These are phyloP conservation scores for Leccinum subfulvum DNA, from an alignment of 1,284 basidiomycete species.

Conservation along the genomic window DNA sequence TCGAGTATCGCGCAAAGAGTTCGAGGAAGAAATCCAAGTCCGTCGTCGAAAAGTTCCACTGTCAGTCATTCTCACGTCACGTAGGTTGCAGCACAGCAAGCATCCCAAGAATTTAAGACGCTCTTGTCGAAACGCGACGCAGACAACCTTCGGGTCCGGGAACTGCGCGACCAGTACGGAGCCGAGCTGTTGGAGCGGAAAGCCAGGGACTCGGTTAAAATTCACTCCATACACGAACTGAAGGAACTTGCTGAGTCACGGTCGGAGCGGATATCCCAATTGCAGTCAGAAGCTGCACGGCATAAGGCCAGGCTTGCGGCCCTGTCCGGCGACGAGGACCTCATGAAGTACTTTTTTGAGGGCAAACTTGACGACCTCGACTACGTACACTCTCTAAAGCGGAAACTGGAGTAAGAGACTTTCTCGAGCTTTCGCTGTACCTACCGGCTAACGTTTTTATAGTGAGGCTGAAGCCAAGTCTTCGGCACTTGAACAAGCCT, in stretches of 20 bases:
- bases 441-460: constrained; percentile 5
- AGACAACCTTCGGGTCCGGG: constrained; percentile 77
- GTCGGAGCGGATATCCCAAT: constrained; percentile 70
- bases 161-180: constrained; percentile 74
- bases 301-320: constrained; percentile 80
- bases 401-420: constrained; percentile 52
- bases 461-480: constrained; percentile 56
- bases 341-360: constrained; percentile 69
- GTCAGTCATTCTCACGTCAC: constrained; percentile 20
- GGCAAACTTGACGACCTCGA: constrained; percentile 56
- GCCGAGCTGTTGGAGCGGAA: constrained; percentile 76
- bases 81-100: constrained; percentile 48
- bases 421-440: constrained; percentile 12
- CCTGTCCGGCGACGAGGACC: constrained; percentile 65
- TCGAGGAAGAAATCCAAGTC: constrained; percentile 49
- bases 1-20: constrained; percentile 41
- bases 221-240: constrained; percentile 68
- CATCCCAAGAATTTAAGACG: constrained; percentile 54
- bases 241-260: constrained; percentile 72
- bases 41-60: constrained; percentile 18
- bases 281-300: constrained; percentile 76
- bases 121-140: constrained; percentile 66
- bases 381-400: constrained; percentile 64
- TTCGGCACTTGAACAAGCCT: constrained; percentile 50
- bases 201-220: constrained; percentile 63